Evolutionary conservation across 257 asterid species (phyloP), one percentile per base, ranked within the genome.

Genomic region (Ballota nigra): DNA sequence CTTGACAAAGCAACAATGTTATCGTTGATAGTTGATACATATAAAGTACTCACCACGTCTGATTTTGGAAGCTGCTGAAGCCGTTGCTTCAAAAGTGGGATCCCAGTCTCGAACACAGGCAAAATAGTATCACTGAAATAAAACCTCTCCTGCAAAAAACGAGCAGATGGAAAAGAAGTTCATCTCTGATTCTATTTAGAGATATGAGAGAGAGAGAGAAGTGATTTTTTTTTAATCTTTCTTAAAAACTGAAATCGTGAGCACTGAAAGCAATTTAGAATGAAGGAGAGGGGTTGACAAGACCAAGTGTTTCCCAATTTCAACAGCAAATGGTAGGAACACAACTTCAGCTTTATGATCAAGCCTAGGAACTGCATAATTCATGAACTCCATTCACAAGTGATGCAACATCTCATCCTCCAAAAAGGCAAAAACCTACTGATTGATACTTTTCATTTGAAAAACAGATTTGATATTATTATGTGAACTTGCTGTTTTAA

Each of bases 71-170:
- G 92, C 66, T 81, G 87, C 71, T 83, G 90, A 80, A 90, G 96
- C 43, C 95, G 89, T 73, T 85, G 86, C 85, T 88, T 90, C 87
- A 92, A 74, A 68, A 92, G 86, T 29, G 98, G 98, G 80, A 92
- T 83, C 61, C 98, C 97, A 62, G 90, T 92, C 89, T 92, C 98
- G 71, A 92, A 92, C 71, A 90, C 79, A 70, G 98, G 98, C 80
- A 92, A 82, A 72, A 92, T 83, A 40, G 87, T 85, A 81, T 92
- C 98, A 61, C 90, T 91, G 75, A 92, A 92, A 67, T 92, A 92
- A 80, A 92, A 92, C 77, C 98, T 86, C 83, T 92, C 98, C 96
- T 92, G 93, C 68, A 75, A 70, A 76, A 68, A 75, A 69, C 9
- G 24, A 66, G 69, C 72, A 71, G 58, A 67, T 41, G 57, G 33